Evolutionary conservation across 2,329 filamentous ascomycete species (phyloP).

Genomic region (Helicocarpus griseus): DNA sequence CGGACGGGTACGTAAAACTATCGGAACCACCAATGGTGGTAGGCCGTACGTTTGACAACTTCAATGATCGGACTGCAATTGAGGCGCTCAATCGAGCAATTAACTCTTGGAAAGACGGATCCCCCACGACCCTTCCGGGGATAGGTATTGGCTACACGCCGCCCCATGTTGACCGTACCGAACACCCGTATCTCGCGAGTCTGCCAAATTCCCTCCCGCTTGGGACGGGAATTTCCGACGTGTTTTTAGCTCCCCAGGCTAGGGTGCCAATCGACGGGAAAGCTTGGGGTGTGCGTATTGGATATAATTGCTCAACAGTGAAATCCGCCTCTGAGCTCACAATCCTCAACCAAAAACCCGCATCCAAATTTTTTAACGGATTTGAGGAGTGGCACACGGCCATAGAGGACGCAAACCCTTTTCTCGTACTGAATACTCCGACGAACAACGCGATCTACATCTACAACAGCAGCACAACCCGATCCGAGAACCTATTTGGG

Average conservation of each 20-base stretch:
- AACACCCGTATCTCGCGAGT: neutral
- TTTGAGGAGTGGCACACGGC: too few species aligned
- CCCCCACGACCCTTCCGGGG: neutral
- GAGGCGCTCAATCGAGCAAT: too few species aligned
- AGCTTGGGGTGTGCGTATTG: constrained; percentile 5
- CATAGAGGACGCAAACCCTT: neutral
- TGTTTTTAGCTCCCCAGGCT: constrained; percentile 6
- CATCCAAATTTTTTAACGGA: neutral
- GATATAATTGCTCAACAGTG: constrained; percentile 7
- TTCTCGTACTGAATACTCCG: neutral
- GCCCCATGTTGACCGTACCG: constrained; percentile 1
- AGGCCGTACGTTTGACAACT: neutral
- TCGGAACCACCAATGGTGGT: neutral
- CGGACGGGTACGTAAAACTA: constrained; percentile 3
- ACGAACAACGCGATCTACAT: neutral
- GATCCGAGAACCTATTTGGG: neutral
- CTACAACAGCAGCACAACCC: too few species aligned
- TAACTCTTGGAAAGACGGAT: constrained; percentile 5
- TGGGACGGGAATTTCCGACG: neutral
- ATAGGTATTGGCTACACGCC: constrained; percentile 4
- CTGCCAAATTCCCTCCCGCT: constrained; percentile 1
- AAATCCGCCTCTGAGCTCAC: constrained; percentile 5
- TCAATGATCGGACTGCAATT: neutral
- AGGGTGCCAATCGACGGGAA: constrained; percentile 3
- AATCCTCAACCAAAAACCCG: neutral